Base-by-base conservation (phyloP, 2,329 filamentous ascomycete species). In the Trichoderma sp. region DNA sequence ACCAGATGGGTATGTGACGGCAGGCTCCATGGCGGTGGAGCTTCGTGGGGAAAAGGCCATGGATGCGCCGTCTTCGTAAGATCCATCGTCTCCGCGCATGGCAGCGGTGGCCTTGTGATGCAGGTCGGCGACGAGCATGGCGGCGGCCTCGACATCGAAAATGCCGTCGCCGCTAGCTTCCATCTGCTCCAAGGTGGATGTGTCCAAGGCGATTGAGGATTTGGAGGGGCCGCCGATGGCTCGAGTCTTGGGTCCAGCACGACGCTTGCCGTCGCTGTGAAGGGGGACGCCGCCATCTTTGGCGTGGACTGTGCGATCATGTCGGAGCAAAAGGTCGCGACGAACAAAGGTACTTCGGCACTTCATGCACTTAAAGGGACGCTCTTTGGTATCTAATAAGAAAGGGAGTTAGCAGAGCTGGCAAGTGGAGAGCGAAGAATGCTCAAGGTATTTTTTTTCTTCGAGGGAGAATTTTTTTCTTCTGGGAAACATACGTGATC, bases 311-410 rank as follows among this genome's bases (percentile, higher is more conserved):
- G 96, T 99, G 79, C 96, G 93, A 83, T 99, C 96, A 85, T 99
- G 96, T 82, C 96, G 93, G 76, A 99, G 90, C 68, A 99, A 91
- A 74, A 99, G 88, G 84, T 99, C 96, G 83, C 96, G 93, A 82
- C 96, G 93, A 78, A 99, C 96, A 81, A 99, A 99, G 74, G 96
- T 99, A 87, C 95, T 98, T 80, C 95, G 90, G 84, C 96, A 99
- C 86, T 99, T 99, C 86, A 94, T 88, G 84, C 96, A 99, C 83
- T 98, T 98, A 88, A 99, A 99, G 47, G 96, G 96, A 74, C 96
- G 92, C 84, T 98, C 96, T 85, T 99, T 99, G 75, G 96, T 99
- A 83, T 98, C 95, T 98, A 83, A 73, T 32, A 30, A 14, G 21
- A 12, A 30, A 6, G 3, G 15, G 11, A 24, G 51, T 65, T 39